Conservation (phyloP, 2,329 filamentous ascomycete genomes). For the Fonsecaea pedrosoi region DNA sequence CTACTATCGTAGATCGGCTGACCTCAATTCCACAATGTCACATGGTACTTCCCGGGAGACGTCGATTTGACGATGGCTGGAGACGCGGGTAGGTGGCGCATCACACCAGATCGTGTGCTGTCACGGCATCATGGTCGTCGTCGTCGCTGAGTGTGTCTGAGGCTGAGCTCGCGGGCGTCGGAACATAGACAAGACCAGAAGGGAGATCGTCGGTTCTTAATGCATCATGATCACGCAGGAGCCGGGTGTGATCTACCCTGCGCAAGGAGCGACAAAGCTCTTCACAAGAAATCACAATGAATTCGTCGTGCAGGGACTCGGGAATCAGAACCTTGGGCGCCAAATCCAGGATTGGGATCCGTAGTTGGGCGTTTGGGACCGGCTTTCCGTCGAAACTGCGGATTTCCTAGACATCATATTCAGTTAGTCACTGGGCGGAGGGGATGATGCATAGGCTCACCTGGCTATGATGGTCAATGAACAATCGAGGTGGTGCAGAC, state of each 20-base stretch:
- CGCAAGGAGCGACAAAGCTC: slow-evolving; percentile 9
- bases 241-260: not conserved
- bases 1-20: too few species aligned
- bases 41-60: too few species aligned
- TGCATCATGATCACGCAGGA: not conserved
- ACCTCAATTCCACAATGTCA: too few species aligned
- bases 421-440: not conserved
- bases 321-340: slow-evolving; percentile 8
- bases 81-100: not conserved
- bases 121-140: not conserved
- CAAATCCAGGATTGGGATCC: slow-evolving; percentile 11
- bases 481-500: slow-evolving; percentile 6
- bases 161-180: slow-evolving; percentile 10
- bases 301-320: slow-evolving; percentile 1
- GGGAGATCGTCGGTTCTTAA: not conserved
- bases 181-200: not conserved
- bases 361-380: slow-evolving; percentile 3
- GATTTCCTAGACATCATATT: slow-evolving; percentile 1
- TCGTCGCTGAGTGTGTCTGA: slow-evolving; percentile 11
- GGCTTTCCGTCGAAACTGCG: slow-evolving; percentile 9
- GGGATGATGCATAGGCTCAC: not conserved
- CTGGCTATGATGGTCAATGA: slow-evolving; percentile 10
- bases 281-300: slow-evolving; percentile 8
- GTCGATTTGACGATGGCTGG: too few species aligned
- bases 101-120: not conserved